These are phyloP conservation scores for Xylaria sp. DNA, from an alignment of 2,329 filamentous ascomycete species.

Conservation along the genomic window DNA sequence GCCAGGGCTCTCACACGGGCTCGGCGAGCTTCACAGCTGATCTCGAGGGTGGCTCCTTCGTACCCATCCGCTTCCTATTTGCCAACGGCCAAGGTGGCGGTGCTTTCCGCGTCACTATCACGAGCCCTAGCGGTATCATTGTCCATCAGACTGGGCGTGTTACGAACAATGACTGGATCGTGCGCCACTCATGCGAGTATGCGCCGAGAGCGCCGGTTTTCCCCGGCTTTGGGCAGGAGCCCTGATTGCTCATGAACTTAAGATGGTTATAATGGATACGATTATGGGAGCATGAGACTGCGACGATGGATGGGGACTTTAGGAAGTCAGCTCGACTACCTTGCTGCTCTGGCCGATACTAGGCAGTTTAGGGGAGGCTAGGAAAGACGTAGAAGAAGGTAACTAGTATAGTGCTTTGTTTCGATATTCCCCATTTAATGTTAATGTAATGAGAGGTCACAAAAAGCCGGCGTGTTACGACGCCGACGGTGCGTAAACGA, in stretches of 20 bases:
- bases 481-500: no score
- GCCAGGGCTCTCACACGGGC: slow-evolving; percentile 20
- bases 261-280: neutral
- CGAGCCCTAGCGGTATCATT: slow-evolving; percentile 28
- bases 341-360: no score
- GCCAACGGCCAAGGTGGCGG: slow-evolving; percentile 23
- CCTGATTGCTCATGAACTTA: neutral
- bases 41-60: slow-evolving; percentile 20
- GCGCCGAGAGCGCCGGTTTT: neutral
- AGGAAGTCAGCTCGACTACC: neutral
- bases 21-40: slow-evolving; percentile 26
- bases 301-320: no score
- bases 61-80: slow-evolving; percentile 27
- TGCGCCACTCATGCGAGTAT: slow-evolving; percentile 17
- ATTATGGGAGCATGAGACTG: no score
- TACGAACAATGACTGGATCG: slow-evolving; percentile 22
- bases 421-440: no score
- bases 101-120: slow-evolving; percentile 27
- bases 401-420: no score
- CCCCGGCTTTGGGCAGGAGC: neutral
- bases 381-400: no score
- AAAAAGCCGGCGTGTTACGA: no score
- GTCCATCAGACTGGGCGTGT: slow-evolving; percentile 22
- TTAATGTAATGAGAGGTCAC: no score
- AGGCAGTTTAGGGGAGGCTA: no score